Conservation (phyloP, 2,329 filamentous ascomycete species). For the Ophiostoma australiae region DNA sequence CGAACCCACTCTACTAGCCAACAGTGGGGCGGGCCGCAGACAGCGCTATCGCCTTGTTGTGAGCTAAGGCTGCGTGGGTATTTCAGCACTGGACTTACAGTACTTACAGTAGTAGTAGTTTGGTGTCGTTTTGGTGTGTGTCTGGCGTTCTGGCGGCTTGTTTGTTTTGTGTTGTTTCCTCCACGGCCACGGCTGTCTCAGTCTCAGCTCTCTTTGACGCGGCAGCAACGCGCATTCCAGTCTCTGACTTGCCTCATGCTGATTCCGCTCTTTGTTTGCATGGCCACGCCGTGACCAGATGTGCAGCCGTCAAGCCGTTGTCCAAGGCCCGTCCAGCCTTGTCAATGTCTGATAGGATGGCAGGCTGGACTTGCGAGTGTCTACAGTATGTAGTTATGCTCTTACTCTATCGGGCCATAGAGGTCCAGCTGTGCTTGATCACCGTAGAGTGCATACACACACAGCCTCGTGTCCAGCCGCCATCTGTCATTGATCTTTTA, state of each 20-base stretch:
- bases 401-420: too few relatives aligned
- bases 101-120: too few relatives aligned
- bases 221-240: conserved; percentile 12
- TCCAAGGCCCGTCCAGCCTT: neutral
- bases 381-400: neutral
- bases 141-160: conserved; percentile 8
- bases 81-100: too few relatives aligned
- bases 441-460: neutral
- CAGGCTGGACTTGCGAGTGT: neutral
- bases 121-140: conserved; percentile 13
- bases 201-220: neutral
- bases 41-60: conserved; percentile 9
- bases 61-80: neutral
- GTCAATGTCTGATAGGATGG: neutral
- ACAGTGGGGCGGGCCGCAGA: conserved; percentile 7
- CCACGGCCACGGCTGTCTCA: neutral
- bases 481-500: too few relatives aligned
- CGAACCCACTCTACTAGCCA: neutral
- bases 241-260: neutral
- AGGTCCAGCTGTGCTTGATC: neutral
- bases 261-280: neutral
- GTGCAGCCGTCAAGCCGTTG: neutral
- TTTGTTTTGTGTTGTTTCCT: neutral
- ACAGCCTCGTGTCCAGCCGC: neutral
- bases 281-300: neutral